Percentiles rank a stretch among this genome's conserved stretches.
Evolutionary conservation across 192 early-diverging fungal species (phyloP).

Genomic region (Coemansia furcata): DNA sequence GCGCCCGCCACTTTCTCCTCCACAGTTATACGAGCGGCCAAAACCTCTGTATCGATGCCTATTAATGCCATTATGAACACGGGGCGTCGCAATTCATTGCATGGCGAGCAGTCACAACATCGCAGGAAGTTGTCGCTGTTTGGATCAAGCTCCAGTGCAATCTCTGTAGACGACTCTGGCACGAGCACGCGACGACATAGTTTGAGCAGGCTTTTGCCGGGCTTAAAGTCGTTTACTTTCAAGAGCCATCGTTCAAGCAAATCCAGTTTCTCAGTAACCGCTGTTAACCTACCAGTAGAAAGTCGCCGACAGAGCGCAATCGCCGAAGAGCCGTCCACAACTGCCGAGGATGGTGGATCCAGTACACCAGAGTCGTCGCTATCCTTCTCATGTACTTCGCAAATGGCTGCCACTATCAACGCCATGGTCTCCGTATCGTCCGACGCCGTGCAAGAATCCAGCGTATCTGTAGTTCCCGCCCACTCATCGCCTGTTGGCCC

Average conservation of each 20-base stretch:
- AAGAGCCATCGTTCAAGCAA: neutral
- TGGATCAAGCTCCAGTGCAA: neutral
- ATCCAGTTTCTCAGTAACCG: neutral
- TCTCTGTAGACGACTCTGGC: slow-evolving; percentile 2
- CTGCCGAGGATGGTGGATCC: neutral
- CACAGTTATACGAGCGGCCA: slow-evolving; percentile 18
- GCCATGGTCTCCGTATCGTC: slow-evolving; percentile 2
- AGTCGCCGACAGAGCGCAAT: neutral
- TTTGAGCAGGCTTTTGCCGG: neutral
- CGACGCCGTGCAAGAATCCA: neutral
- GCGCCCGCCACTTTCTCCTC: slow-evolving; percentile 27
- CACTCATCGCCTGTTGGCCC: neutral
- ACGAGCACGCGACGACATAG: neutral
- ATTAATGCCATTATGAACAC: slow-evolving; percentile 5
- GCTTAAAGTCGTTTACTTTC: neutral
- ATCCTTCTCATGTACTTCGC: neutral
- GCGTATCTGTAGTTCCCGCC: neutral
- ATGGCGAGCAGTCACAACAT: neutral
- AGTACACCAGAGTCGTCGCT: slow-evolving; percentile 1
- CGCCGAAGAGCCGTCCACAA: neutral
- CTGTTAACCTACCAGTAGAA: neutral
- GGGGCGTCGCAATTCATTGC: neutral
- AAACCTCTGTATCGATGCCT: slow-evolving; percentile 17
- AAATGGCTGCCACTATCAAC: slow-evolving; percentile 14
- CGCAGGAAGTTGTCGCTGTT: neutral